Evolutionary conservation across 306 rosid genomes (phyloP).

Genomic region (Adenanthera pavonina): DNA sequence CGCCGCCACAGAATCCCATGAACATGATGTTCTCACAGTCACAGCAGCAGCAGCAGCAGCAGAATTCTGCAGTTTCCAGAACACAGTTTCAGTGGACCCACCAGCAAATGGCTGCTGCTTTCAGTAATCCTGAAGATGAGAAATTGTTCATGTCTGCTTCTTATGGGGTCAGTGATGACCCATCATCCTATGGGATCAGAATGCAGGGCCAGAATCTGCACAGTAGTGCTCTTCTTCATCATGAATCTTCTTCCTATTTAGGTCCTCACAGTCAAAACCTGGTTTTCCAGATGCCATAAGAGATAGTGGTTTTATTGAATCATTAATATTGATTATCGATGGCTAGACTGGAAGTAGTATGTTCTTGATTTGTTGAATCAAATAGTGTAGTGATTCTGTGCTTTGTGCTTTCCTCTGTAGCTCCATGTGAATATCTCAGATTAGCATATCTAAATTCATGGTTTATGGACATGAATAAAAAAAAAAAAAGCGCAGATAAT

Average conservation of each 20-base stretch:
- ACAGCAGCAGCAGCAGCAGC: not conserved
- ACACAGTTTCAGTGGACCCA: not conserved
- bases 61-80: not conserved
- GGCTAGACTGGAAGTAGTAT: conserved; percentile 43
- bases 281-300: conserved; percentile 5
- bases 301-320: conserved; percentile 22
- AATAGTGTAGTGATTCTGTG: conserved; percentile 39
- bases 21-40: not conserved
- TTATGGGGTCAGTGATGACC: not conserved
- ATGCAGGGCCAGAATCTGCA: not conserved
- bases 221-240: not conserved
- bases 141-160: not conserved
- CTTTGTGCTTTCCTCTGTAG: conserved; percentile 40
- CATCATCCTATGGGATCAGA: not conserved
- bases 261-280: not conserved
- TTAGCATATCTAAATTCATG: conserved; percentile 47
- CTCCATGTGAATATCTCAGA: conserved; percentile 65
- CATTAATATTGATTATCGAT: conserved; percentile 1
- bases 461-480: conserved; percentile 33
- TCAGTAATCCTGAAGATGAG: not conserved
- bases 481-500: conserved; percentile 41
- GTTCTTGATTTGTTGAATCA: conserved; percentile 37
- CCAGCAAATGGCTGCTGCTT: not conserved
- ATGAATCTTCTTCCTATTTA: conserved; percentile 7
- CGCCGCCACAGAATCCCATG: conserved; percentile 31